Base-by-base conservation (phyloP, 2,329 filamentous ascomycete species). In the Podosphaera leucotricha region DNA sequence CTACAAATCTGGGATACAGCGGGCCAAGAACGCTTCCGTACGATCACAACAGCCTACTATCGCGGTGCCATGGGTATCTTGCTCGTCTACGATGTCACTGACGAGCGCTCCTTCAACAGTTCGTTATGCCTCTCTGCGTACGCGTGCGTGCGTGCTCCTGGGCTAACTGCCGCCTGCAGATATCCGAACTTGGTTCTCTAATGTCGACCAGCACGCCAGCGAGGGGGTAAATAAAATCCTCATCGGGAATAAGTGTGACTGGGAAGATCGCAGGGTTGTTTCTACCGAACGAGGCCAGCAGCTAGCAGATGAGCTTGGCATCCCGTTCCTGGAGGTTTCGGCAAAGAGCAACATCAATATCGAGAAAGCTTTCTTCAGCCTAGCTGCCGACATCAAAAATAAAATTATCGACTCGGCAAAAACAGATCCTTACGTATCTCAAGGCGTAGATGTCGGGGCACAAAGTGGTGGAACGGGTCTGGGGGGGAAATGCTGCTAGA, bases 31-130 rank as follows among this genome's bases (percentile, higher is more conserved):
- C 80, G 90, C 49, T 98, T 98, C 73, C 76, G 90, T 53, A 98
- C 90, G 51, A 98, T 98, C 66, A 98, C 90, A 44, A 95, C 90
- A 41, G 87, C 90, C 53, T 98, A 98, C 67, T 98, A 98, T 65
- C 75, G 90, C 59, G 90, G 90, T 57, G 90, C 90, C 53, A 95
- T 95, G 87, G 90, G 90, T 48, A 95, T 95, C 54, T 67, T 95
- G 61, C 71, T 98, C 51, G 87, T 95, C 44, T 98, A 98, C 65
- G 90, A 98, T 65, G 90, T 98, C 56, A 98, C 90, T 42, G 90
- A 98, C 64, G 93, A 94, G 86, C 87, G 95, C 64, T 92, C 84
- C 38, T 98, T 98, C 80, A 95, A 98, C 75, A 98, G 95, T 60
- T 54, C 19, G 52, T 41, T 43, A 15, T 33, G 16, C 26, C 18